Base-by-base conservation (phyloP, 352 stramenopile genomes). In the Pythium phragmiticola region DNA sequence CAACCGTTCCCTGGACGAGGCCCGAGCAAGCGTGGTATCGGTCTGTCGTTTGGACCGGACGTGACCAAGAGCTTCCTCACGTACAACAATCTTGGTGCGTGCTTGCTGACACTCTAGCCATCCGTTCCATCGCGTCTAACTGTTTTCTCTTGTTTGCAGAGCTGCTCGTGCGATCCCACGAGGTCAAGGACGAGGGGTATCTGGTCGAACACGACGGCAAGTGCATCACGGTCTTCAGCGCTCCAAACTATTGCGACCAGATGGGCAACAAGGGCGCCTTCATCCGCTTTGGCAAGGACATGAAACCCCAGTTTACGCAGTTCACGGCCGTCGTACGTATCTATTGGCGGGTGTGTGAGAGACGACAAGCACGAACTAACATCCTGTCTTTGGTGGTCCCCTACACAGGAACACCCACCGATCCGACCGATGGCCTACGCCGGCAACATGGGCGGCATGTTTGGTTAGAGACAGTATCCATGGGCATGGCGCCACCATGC, bases 211-310 rank as follows among this genome's bases (percentile, higher is more conserved):
- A 99, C 80, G 96, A 98, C 51, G 97, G 97, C 55, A 98, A 99
- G 73, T 99, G 97, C 63, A 99, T 99, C 69, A 99, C 97, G 9
- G 95, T 99, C 33, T 99, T 99, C 72, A 98, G 86, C 30, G 98
- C 98, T 42, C 97, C 98, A 12, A 99, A 99, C 74, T 99, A 99
- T 77, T 99, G 98, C 75, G 95, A 98, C 66, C 90, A 98, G 60
- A 99, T 99, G 96, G 97, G 97, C 50, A 99, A 99, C 77, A 99
- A 99, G 78, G 98, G 97, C 50, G 98, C 97, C 12, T 98, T 99
- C 73, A 99, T 99, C 73, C 94, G 96, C 62, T 99, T 99, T 80
- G 92, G 92, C 61, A 84, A 92, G 57, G 83, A 95, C 54, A 90
- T 98, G 80, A 90, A 98, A 80, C 97, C 97, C 5, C 84, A 89